Evolutionary conservation across 2,329 filamentous ascomycete genomes (phyloP).

Genomic region (Pleomassaria siparia): DNA sequence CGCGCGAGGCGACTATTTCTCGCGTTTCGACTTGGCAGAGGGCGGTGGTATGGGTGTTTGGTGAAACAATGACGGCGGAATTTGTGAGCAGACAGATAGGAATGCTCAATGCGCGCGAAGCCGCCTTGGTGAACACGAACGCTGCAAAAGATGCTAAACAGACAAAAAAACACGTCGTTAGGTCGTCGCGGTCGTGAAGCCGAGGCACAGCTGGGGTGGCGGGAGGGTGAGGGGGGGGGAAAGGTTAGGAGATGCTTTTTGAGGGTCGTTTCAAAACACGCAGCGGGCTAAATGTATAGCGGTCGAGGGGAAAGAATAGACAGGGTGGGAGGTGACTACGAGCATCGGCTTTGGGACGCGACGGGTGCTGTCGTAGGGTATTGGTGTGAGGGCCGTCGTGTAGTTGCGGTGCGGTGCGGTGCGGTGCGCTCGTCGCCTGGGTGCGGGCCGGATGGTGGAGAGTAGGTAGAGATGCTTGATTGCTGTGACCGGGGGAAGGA

Average conservation of each 20-base stretch:
- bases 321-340: conserved; percentile 9
- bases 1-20: conserved; percentile 10
- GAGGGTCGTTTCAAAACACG: conserved; percentile 32
- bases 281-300: conserved; percentile 31
- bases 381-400: neutral
- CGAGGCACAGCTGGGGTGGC: conserved; percentile 15
- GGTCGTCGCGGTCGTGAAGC: conserved; percentile 45
- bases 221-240: too few species aligned
- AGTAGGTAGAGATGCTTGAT: conserved; percentile 32
- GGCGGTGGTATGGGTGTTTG: conserved; percentile 20
- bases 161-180: conserved; percentile 44
- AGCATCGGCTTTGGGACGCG: conserved; percentile 20
- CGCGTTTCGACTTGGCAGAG: conserved; percentile 18
- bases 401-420: conserved; percentile 3
- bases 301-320: conserved; percentile 32
- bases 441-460: conserved; percentile 38
- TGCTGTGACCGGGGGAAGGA: conserved; percentile 23
- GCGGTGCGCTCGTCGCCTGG: conserved; percentile 32
- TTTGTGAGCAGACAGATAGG: conserved; percentile 16
- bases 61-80: conserved; percentile 20
- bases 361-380: conserved; percentile 8
- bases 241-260: too few species aligned
- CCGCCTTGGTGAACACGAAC: conserved; percentile 28
- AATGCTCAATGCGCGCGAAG: conserved; percentile 17
- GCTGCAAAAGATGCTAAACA: conserved; percentile 44